phyloP scores from a whole-genome alignment of 148 eudicot species.

The Silene uniflora region DNA sequence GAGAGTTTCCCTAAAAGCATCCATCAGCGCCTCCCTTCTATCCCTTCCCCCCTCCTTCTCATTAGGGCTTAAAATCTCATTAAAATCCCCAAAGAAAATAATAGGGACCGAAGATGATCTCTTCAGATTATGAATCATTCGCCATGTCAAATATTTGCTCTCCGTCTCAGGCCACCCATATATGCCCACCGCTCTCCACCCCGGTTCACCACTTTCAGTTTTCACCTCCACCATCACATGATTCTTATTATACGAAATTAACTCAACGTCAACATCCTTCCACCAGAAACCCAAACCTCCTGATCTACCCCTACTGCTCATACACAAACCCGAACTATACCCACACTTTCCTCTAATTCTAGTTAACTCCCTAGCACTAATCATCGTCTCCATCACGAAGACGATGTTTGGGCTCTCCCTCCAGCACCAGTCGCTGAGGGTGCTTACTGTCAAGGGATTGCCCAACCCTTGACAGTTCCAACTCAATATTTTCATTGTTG shows the following conservation, averaged over 20 bases:
- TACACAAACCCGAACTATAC: background rate
- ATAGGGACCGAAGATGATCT: too few relatives aligned
- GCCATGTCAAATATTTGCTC: background rate
- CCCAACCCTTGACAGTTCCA: too few relatives aligned
- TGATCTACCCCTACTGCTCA: too few relatives aligned
- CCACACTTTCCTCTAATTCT: background rate
- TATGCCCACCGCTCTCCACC: background rate
- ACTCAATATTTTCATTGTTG: too few relatives aligned
- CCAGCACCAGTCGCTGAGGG: background rate
- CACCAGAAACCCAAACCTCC: slow-evolving; percentile 6
- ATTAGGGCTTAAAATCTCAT: background rate
- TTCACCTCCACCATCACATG: background rate
- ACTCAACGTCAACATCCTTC: background rate
- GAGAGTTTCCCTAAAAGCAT: background rate
- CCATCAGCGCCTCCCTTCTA: background rate
- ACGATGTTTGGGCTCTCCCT: background rate
- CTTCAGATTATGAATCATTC: background rate
- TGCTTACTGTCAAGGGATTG: background rate
- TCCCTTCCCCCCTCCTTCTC: background rate
- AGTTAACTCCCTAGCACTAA: background rate
- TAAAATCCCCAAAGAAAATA: too few relatives aligned
- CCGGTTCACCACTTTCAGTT: too few relatives aligned
- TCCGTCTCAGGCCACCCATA: background rate
- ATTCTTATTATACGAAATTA: too few relatives aligned
- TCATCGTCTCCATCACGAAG: background rate